Conservation (phyloP, 495 filamentous ascomycete species). For the Massariosphaeria phaeospora region DNA sequence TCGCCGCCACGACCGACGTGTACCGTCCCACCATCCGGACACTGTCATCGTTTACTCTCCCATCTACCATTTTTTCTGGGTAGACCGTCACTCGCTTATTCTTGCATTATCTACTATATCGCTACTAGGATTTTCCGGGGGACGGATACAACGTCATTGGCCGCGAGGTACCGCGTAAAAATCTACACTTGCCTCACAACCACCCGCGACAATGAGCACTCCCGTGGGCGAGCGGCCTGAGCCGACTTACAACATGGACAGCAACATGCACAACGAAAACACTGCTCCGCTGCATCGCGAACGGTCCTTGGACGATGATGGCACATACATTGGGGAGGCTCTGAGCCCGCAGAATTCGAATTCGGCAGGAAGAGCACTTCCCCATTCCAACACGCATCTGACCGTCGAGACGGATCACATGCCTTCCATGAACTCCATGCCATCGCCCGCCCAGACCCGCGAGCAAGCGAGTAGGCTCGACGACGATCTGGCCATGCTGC, state of each 20-base stretch:
- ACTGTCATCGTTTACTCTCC: too few species aligned
- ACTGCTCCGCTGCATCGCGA: conserved; percentile 20
- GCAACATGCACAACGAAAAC: not conserved
- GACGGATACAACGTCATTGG: too few species aligned
- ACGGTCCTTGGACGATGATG: conserved; percentile 29
- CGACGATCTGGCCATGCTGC: conserved; percentile 79
- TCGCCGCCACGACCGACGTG: too few species aligned
- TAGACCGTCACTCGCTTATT: too few species aligned
- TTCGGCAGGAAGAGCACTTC: not conserved
- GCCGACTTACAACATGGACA: conserved; percentile 35
- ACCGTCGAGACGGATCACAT: conserved; percentile 38
- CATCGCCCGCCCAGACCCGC: conserved; percentile 50
- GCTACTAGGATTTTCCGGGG: too few species aligned
- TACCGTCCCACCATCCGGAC: too few species aligned
- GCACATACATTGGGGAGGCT: conserved; percentile 25
- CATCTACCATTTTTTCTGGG: too few species aligned
- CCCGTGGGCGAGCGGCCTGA: conserved; percentile 47
- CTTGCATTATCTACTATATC: too few species aligned
- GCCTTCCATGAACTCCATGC: conserved; percentile 33
- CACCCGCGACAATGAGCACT: conserved; percentile 46
- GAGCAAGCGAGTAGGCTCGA: conserved; percentile 70
- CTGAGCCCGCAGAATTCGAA: conserved; percentile 8
- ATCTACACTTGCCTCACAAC: not conserved
- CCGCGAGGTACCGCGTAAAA: too few species aligned
- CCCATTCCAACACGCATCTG: conserved; percentile 12